These are phyloP conservation scores for Irineochytrium annulatum DNA, from an alignment of 192 early-diverging fungal genomes.

Conservation along the genomic window DNA sequence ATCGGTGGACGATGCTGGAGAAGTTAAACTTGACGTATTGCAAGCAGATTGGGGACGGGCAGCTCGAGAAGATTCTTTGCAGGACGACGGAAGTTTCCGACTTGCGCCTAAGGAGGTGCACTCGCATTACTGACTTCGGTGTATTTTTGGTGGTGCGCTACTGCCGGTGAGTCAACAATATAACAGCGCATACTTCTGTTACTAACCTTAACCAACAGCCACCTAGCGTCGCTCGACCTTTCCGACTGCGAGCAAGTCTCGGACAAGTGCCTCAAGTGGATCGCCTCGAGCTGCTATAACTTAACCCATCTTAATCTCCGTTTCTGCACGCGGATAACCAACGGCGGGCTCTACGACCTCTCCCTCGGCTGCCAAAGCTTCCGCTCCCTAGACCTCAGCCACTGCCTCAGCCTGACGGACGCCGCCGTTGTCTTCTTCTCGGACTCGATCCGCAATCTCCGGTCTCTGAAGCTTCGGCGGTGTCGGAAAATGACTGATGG, in stretches of 20 bases:
- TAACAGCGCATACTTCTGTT: constrained; percentile 1
- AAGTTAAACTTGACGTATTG: constrained; percentile 46
- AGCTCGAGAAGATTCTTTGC: constrained; percentile 42
- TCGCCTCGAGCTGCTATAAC: constrained; percentile 36
- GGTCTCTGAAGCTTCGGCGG: constrained; percentile 28
- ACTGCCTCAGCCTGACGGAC: constrained; percentile 45
- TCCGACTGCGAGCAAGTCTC: constrained; percentile 48
- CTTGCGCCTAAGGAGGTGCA: constrained; percentile 40
- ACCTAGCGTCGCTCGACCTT: constrained; percentile 28
- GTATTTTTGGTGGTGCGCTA: constrained; percentile 49
- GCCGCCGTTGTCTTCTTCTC: constrained; percentile 37
- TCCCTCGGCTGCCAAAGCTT: constrained; percentile 39
- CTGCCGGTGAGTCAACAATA: constrained; percentile 30
- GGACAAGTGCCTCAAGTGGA: constrained; percentile 51
- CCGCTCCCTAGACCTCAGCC: constrained; percentile 30
- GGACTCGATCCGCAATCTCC: constrained; percentile 25
- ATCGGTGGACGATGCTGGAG: constrained; percentile 32
- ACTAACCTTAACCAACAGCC: constrained; percentile 18
- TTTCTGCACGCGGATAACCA: constrained; percentile 49
- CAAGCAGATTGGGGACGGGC: constrained; percentile 46
- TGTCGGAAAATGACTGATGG: constrained; percentile 44
- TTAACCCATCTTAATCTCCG: constrained; percentile 33
- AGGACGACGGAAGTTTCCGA: constrained; percentile 34
- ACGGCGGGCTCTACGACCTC: constrained; percentile 47
- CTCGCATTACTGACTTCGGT: constrained; percentile 43